Evolutionary conservation across 192 early-diverging fungal species (phyloP), one percentile per base, ranked within the genome.

Genomic region (Phycomyces blakesleeanus): DNA sequence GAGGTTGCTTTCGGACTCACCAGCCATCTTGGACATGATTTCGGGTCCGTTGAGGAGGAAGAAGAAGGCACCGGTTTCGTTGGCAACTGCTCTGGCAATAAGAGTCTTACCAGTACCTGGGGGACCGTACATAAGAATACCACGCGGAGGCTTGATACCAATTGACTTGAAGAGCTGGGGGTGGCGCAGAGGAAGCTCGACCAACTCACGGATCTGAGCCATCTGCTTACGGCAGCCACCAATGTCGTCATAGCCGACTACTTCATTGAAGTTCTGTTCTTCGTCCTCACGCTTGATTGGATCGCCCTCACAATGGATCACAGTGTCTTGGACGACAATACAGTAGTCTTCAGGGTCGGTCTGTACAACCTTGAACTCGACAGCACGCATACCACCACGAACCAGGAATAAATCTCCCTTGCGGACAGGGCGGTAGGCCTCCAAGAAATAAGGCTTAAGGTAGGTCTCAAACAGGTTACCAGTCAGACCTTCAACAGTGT

Each of bases 11-110:
- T 99, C 97, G 63, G 90, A 93, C 76, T 99, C 97, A 69, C 97
- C 97, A 39, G 97, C 95, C 97, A 99, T 99, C 82, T 98, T 98
- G 68, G 93, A 96, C 96, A 99, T 98, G 73, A 99, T 98, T 73
- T 98, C 96, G 55, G 97, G 97, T 40, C 96, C 97, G 72, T 98
- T 98, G 79, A 99, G 98, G 53, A 96, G 76, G 81, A 99, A 98
- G 85, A 99, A 96, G 89, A 98, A 98, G 15, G 96, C 97, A 26
- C 97, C 97, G 29, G 96, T 98, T 76, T 99, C 97, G 76, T 98
- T 98, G 57, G 97, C 97, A 4, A 99, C 96, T 6, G 97, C 96
- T 64, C 96, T 90, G 6, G 97, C 97, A 79, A 99, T 95, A 66
- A 99, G 81, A 9, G 97, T 99, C 77, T 99, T 99, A 81, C 97